Evolutionary conservation across 2,329 filamentous ascomycete species (phyloP).

Genomic region (Fonsecaea monophora): DNA sequence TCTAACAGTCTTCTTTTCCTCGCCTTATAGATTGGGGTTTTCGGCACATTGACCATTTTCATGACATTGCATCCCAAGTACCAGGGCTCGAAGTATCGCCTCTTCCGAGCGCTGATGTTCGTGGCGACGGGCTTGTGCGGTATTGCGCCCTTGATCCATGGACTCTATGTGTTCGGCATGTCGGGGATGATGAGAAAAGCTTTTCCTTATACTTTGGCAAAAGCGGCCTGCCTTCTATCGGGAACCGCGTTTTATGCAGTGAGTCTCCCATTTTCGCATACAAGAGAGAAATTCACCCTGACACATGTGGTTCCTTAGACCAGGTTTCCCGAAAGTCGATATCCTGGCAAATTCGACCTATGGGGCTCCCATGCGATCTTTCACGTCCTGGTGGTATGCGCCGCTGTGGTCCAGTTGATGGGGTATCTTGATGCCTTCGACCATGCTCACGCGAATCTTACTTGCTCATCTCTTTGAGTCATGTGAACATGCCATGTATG

Average conservation of each 20-base stretch:
- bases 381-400: constrained; percentile 40
- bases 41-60: constrained; percentile 28
- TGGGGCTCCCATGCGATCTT: constrained; percentile 39
- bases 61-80: constrained; percentile 34
- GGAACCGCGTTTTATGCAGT: constrained; percentile 43
- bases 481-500: constrained; percentile 13
- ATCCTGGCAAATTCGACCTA: constrained; percentile 35
- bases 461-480: constrained; percentile 17
- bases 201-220: constrained; percentile 38
- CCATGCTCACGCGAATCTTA: constrained; percentile 21
- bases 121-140: constrained; percentile 35
- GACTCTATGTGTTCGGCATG: constrained; percentile 42
- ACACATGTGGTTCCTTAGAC: constrained; percentile 31
- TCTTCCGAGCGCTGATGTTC: constrained; percentile 40
- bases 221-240: constrained; percentile 40
- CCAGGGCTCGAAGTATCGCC: constrained; percentile 40
- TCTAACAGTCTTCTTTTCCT: constrained; percentile 16
- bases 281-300: constrained; percentile 28
- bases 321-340: constrained; percentile 26
- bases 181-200: constrained; percentile 42
- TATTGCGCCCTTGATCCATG: constrained; percentile 41
- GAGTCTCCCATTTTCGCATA: constrained; percentile 31
- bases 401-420: constrained; percentile 33
- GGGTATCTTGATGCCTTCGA: constrained; percentile 19
- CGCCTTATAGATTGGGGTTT: constrained; percentile 22